phyloP scores from a whole-genome alignment of 345 rosid species.

The Populus alba region DNA sequence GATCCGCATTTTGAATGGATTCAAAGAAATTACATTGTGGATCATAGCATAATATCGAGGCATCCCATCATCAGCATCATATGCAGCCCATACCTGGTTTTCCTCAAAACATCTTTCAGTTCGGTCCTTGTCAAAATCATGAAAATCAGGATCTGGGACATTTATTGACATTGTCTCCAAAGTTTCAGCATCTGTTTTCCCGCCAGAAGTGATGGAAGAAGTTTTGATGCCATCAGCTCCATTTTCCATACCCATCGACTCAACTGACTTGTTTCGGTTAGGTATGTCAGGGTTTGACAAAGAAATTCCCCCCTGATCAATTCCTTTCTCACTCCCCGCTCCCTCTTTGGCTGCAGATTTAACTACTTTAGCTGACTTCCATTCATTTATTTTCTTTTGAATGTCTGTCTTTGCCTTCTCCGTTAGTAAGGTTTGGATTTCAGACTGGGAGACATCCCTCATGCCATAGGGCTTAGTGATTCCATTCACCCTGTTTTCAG shows the following conservation, averaged over 20 bases:
- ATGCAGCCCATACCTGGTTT: conserved; percentile 28
- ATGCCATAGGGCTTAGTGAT: conserved; percentile 18
- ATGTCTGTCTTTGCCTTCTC: conserved; percentile 18
- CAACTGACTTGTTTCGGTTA: conserved; percentile 13
- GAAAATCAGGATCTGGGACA: conserved; percentile 28
- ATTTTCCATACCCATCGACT: conserved; percentile 3
- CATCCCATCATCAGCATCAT: conserved; percentile 28
- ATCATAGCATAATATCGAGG: conserved; percentile 24
- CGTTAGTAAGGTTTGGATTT: conserved; percentile 9
- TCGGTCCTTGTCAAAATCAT: conserved; percentile 24
- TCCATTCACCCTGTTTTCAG: conserved; percentile 28
- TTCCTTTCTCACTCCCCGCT: conserved; percentile 11
- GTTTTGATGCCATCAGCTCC: conserved; percentile 10
- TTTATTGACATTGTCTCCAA: conserved; percentile 27
- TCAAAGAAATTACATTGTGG: conserved; percentile 10
- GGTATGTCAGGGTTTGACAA: conserved; percentile 8
- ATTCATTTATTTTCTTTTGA: conserved; percentile 11
- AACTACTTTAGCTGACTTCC: conserved; percentile 5
- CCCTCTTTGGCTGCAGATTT: conserved; percentile 23
- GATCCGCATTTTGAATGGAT: conserved; percentile 22
- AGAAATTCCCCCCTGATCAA: conserved; percentile 22
- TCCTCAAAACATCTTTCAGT: conserved; percentile 17
- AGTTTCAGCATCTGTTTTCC: conserved; percentile 23
- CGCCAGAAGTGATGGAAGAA: conserved; percentile 18
- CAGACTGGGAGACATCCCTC: conserved; percentile 10